Percentiles rank a stretch among this genome's conserved stretches.
Evolutionary conservation across 179 eudicot genomes (phyloP).

Genomic region (Corrigiola litoralis): DNA sequence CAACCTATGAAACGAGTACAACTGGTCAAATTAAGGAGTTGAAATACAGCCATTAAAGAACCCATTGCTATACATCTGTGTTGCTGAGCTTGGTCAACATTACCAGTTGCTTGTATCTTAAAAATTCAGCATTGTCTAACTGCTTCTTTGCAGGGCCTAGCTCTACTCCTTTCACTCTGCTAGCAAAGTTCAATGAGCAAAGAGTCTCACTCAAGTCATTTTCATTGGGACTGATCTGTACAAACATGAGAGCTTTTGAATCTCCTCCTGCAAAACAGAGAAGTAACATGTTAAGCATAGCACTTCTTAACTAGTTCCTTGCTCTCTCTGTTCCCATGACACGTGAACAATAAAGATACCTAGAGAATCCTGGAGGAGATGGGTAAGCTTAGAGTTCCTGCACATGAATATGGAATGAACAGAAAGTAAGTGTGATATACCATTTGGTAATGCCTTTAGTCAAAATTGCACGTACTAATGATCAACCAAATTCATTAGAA

Average conservation of each 20-base stretch:
- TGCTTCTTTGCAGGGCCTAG: slow-evolving; percentile 98
- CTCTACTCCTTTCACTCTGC: slow-evolving; percentile 92
- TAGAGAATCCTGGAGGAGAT: slow-evolving; percentile 94
- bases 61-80: no score
- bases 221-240: slow-evolving; percentile 90
- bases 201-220: slow-evolving; percentile 83
- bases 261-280: slow-evolving; percentile 63
- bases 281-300: slow-evolving; percentile 5
- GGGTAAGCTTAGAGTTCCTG: slow-evolving; percentile 98
- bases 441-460: no score
- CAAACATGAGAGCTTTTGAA: slow-evolving; percentile 93
- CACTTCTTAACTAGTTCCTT: not conserved
- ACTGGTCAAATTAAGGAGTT: not conserved
- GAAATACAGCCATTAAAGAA: not conserved
- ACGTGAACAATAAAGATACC: slow-evolving; percentile 37
- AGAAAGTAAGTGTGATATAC: not conserved
- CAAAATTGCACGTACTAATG: no score
- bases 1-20: slow-evolving; percentile 38
- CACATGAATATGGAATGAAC: slow-evolving; percentile 6
- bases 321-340: not conserved
- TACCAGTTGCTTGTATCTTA: slow-evolving; percentile 86
- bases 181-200: slow-evolving; percentile 93
- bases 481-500: no score
- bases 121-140: slow-evolving; percentile 60
- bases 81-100: not conserved